Evolutionary conservation across 2,329 filamentous ascomycete species (phyloP).

Genomic region (Fusarium sp.): DNA sequence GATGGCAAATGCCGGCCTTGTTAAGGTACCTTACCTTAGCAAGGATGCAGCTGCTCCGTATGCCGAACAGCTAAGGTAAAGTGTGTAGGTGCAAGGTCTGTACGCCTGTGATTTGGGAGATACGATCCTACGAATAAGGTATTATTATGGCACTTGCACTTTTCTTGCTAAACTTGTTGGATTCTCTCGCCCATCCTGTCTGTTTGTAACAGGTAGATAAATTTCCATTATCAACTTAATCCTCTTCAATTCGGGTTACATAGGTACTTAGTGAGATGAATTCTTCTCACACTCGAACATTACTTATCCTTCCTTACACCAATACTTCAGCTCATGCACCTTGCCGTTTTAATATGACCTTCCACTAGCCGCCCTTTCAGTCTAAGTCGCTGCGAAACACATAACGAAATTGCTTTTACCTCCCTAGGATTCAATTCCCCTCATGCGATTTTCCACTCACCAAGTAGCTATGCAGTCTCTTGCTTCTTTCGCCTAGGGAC

Average conservation of each 20-base stretch:
- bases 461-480: not conserved
- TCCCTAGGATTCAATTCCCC: not conserved
- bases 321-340: constrained; percentile 23
- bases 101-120: not conserved
- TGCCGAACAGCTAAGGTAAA: not conserved
- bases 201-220: not conserved
- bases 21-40: no score
- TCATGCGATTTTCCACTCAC: not conserved
- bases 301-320: not conserved
- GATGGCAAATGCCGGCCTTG: no score
- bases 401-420: constrained; percentile 9
- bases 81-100: not conserved
- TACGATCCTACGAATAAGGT: not conserved
- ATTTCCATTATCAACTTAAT: not conserved
- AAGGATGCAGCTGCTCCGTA: not conserved
- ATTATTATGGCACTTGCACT: not conserved
- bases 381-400: not conserved
- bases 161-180: not conserved
- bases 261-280: not conserved
- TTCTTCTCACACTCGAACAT: not conserved
- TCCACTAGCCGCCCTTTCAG: not conserved
- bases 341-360: constrained; percentile 4
- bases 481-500: not conserved
- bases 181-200: not conserved
- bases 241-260: not conserved